These are phyloP conservation scores for Selaginella tamariscina DNA, from an alignment of 75 land plant genomes.

Conservation along the genomic window DNA sequence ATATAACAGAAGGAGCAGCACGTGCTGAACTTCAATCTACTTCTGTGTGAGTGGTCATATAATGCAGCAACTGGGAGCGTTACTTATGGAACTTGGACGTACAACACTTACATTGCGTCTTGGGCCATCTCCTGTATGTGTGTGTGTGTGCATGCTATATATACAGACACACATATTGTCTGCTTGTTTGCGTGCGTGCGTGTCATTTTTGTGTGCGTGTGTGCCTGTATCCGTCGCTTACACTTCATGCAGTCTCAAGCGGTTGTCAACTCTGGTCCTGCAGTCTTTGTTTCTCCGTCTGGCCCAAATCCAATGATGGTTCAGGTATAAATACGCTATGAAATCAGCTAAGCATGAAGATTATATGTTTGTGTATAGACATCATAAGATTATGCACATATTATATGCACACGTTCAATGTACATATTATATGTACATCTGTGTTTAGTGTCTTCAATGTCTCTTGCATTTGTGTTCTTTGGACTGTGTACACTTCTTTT, in stretches of 20 bases:
- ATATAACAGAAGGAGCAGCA: conserved; percentile 30
- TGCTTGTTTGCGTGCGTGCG: too few species aligned
- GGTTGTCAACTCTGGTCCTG: conserved; percentile 3
- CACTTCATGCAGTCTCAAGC: not conserved
- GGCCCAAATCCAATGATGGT: conserved; percentile 14
- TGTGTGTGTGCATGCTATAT: too few species aligned
- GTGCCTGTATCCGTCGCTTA: too few species aligned
- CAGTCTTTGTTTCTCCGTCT: conserved; percentile 8
- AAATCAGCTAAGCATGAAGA: too few species aligned
- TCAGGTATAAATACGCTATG: not conserved
- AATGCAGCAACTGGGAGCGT: conserved; percentile 70
- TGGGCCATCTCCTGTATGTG: conserved; percentile 67
- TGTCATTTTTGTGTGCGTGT: not conserved
- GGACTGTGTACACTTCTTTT: too few species aligned
- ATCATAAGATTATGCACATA: too few species aligned
- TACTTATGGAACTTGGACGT: conserved; percentile 87
- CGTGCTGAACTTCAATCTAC: conserved; percentile 41
- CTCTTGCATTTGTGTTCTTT: too few species aligned
- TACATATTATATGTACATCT: too few species aligned
- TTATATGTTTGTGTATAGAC: too few species aligned
- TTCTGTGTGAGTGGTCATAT: conserved; percentile 50
- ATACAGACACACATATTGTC: too few species aligned
- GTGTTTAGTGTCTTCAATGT: too few species aligned
- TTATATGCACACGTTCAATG: too few species aligned
- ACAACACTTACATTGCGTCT: conserved; percentile 68